Evolutionary conservation across 306 rosid genomes (phyloP).

Genomic region (Castanospermum australe): DNA sequence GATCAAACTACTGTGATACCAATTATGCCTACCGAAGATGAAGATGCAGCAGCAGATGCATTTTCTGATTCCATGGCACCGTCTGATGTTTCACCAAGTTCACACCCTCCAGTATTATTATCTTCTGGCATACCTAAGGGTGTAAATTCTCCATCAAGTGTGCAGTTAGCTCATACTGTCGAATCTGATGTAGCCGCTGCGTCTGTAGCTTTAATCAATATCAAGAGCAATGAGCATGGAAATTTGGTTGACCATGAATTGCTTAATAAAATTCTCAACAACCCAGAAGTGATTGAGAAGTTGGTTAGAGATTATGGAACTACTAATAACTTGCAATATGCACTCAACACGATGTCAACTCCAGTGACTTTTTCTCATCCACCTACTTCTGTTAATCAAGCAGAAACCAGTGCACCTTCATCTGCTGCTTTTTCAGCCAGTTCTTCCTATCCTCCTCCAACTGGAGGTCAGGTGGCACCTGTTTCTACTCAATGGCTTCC

Average conservation of each 20-base stretch:
- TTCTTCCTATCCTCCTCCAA: conserved; percentile 43
- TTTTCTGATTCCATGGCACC: conserved; percentile 30
- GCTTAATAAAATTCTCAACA: conserved; percentile 67
- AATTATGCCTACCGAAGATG: conserved; percentile 82
- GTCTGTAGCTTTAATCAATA: conserved; percentile 58
- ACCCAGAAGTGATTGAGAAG: conserved; percentile 79
- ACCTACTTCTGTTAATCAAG: background rate
- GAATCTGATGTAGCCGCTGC: conserved; percentile 68
- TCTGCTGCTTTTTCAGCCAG: conserved; percentile 33
- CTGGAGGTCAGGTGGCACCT: conserved; percentile 41
- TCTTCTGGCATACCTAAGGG: conserved; percentile 32
- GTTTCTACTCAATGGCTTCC: conserved; percentile 46
- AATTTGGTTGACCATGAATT: conserved; percentile 67
- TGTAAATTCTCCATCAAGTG: conserved; percentile 26
- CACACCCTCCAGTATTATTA: conserved; percentile 30
- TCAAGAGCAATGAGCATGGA: conserved; percentile 68
- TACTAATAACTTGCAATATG: conserved; percentile 31
- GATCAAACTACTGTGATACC: conserved; percentile 58
- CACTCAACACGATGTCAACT: conserved; percentile 44
- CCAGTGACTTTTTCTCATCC: conserved; percentile 42
- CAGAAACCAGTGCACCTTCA: background rate
- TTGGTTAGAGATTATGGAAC: conserved; percentile 63
- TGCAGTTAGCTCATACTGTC: conserved; percentile 29
- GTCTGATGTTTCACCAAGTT: conserved; percentile 22
- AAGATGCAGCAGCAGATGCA: conserved; percentile 53